These are phyloP conservation scores for Pseudophaeomoniella oleicola DNA, from an alignment of 2,329 filamentous ascomycete genomes.

Conservation along the genomic window DNA sequence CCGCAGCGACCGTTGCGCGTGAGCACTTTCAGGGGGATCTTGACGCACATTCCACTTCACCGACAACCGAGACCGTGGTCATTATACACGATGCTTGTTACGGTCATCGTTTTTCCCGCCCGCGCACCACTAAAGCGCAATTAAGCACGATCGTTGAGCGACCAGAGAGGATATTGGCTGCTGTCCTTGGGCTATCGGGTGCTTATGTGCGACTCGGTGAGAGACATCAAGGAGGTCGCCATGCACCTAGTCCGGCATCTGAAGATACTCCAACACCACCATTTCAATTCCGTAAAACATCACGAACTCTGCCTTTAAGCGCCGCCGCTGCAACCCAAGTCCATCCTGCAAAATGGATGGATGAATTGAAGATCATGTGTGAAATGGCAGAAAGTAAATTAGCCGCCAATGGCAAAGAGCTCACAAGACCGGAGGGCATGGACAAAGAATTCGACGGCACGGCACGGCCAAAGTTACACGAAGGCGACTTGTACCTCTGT, in stretches of 20 bases:
- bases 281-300: constrained; percentile 74
- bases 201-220: constrained; percentile 86
- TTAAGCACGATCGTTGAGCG: constrained; percentile 80
- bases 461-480: constrained; percentile 48
- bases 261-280: constrained; percentile 46
- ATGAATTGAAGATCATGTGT: constrained; percentile 76
- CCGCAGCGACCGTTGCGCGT: constrained; percentile 45
- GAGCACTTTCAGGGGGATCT: constrained; percentile 59
- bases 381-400: constrained; percentile 64
- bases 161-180: constrained; percentile 78
- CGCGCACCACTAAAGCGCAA: constrained; percentile 55
- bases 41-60: constrained; percentile 38
- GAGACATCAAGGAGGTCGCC: constrained; percentile 28
- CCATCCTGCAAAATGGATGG: constrained; percentile 87
- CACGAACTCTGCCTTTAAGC: constrained; percentile 53
- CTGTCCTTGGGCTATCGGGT: constrained; percentile 64
- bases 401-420: constrained; percentile 61
- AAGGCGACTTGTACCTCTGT: constrained; percentile 84
- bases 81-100: constrained; percentile 90
- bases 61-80: constrained; percentile 53
- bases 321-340: constrained; percentile 76
- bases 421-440: constrained; percentile 43
- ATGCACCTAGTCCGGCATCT: constrained; percentile 49
- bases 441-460: constrained; percentile 25
- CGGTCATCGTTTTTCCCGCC: constrained; percentile 78